These are phyloP conservation scores for Phialophora verrucosa DNA, from an alignment of 2,329 filamentous ascomycete genomes.

Conservation along the genomic window DNA sequence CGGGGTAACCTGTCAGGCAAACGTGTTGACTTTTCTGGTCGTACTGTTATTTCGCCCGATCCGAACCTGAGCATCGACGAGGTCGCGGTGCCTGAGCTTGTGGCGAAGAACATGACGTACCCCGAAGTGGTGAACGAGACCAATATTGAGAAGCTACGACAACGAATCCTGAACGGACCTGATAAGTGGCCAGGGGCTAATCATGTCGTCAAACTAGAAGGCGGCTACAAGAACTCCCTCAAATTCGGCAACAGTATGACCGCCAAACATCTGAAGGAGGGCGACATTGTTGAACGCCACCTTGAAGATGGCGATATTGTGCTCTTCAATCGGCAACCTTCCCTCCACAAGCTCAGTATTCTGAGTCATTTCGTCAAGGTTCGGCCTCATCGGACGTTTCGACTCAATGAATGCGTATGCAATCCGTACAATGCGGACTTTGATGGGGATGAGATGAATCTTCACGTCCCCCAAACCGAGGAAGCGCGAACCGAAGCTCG, in stretches of 20 bases:
- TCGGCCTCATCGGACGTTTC: slow-evolving; percentile 92
- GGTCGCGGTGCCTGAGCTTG: slow-evolving; percentile 85
- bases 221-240: slow-evolving; percentile 73
- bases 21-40: slow-evolving; percentile 96
- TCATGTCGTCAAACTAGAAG: slow-evolving; percentile 73
- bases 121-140: slow-evolving; percentile 84
- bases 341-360: slow-evolving; percentile 97
- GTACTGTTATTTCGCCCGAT: slow-evolving; percentile 97
- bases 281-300: slow-evolving; percentile 92
- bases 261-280: slow-evolving; percentile 76
- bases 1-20: slow-evolving; percentile 96
- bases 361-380: slow-evolving; percentile 94
- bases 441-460: slow-evolving; percentile 98
- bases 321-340: slow-evolving; percentile 96
- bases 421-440: slow-evolving; percentile 99
- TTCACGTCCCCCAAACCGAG: slow-evolving; percentile 97
- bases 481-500: slow-evolving; percentile 95
- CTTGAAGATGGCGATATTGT: slow-evolving; percentile 95
- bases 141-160: slow-evolving; percentile 80
- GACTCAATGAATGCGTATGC: slow-evolving; percentile 97
- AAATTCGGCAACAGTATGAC: slow-evolving; percentile 74
- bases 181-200: slow-evolving; percentile 88
- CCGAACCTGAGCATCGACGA: slow-evolving; percentile 93
- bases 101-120: slow-evolving; percentile 97
- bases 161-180: slow-evolving; percentile 75